Conservation (phyloP, 2,329 filamentous ascomycete genomes). For the Ophiosphaerella narmari region DNA sequence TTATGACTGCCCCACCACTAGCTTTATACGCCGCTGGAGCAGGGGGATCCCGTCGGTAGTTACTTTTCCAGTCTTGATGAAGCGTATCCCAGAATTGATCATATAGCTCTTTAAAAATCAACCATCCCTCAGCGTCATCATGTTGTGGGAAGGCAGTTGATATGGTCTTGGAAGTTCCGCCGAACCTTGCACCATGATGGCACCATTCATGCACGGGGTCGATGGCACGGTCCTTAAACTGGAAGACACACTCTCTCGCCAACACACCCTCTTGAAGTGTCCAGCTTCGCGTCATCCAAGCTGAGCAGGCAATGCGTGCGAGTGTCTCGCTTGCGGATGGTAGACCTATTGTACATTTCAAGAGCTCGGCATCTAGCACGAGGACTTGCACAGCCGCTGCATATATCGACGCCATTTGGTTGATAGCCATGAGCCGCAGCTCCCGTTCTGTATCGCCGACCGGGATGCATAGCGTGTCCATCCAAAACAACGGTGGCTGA, state of each 20-base stretch:
- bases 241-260: slow-evolving; percentile 10
- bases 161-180: background rate
- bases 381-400: slow-evolving; percentile 10
- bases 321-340: background rate
- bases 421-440: slow-evolving; percentile 7
- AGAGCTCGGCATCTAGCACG: slow-evolving; percentile 13
- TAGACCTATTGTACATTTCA: background rate
- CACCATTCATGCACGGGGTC: slow-evolving; percentile 4
- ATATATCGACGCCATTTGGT: slow-evolving; percentile 18
- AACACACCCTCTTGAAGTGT: slow-evolving; percentile 20
- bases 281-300: slow-evolving; percentile 19
- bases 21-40: background rate
- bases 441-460: slow-evolving; percentile 1
- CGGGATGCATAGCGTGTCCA: slow-evolving; percentile 24
- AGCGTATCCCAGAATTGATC: slow-evolving; percentile 3
- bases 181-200: background rate
- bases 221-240: slow-evolving; percentile 3
- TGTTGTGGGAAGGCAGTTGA: background rate
- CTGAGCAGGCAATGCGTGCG: slow-evolving; percentile 6
- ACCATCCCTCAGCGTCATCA: background rate
- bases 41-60: slow-evolving; percentile 2
- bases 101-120: slow-evolving; percentile 3
- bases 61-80: slow-evolving; percentile 7
- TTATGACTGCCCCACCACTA: background rate
- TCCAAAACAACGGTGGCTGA: slow-evolving; percentile 14